phyloP scores from a whole-genome alignment of 2,329 filamentous ascomycete species.

The Monosporascus sp. region DNA sequence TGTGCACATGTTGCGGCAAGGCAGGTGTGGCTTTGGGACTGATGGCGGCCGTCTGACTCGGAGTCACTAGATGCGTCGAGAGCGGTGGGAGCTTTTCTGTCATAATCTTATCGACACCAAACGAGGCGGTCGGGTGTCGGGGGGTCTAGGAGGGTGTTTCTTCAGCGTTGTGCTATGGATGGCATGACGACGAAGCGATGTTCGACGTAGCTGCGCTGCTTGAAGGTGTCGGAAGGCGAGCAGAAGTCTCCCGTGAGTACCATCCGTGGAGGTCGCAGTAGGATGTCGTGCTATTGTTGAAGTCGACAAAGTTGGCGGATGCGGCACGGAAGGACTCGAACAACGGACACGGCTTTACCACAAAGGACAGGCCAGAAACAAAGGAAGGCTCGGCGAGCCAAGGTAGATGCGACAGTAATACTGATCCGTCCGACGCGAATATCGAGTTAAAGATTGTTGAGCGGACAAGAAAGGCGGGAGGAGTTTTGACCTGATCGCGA shows the following conservation, averaged over 20 bases:
- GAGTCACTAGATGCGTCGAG: conserved; percentile 50
- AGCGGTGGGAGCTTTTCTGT: conserved; percentile 52
- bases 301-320: not conserved
- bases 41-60: conserved; percentile 43
- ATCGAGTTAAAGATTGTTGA: conserved; percentile 6
- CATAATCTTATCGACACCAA: conserved; percentile 53
- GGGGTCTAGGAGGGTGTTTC: conserved; percentile 20
- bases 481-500: conserved; percentile 15
- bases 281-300: conserved; percentile 6
- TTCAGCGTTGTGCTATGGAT: conserved; percentile 49
- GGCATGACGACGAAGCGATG: conserved; percentile 53
- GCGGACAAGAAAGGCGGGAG: conserved; percentile 8
- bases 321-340: conserved; percentile 13
- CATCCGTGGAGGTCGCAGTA: conserved; percentile 9
- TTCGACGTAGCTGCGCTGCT: conserved; percentile 30
- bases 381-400: conserved; percentile 17
- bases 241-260: conserved; percentile 2
- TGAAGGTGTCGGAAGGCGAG: conserved; percentile 5
- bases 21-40: conserved; percentile 33
- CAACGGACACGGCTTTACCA: conserved; percentile 10
- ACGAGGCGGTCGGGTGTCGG: conserved; percentile 27
- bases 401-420: conserved; percentile 10
- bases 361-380: conserved; percentile 24
- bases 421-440: conserved; percentile 9
- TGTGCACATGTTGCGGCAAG: conserved; percentile 35